Evolutionary conservation across 768 basidiomycete genomes (phyloP), one percentile per base, ranked within the genome.

Genomic region (Rhizopogon vinicolor): DNA sequence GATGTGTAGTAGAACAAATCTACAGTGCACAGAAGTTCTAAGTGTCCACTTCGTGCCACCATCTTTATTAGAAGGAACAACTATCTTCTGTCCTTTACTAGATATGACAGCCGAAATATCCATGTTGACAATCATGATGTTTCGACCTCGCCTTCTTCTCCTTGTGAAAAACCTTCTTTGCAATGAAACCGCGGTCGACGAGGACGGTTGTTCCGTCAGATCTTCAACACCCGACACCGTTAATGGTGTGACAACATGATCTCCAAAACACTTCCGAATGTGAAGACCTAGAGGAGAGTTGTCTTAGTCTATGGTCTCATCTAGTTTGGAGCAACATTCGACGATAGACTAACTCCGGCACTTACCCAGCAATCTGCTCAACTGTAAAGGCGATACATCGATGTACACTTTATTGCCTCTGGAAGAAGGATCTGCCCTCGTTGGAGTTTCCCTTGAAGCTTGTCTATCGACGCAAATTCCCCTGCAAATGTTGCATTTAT

Each of bases 401-500:
- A 49, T 52, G 18, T 51, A 74, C 68, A 97, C 96, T 98, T 94
- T 73, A 99, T 86, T 71, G 82, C 82, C 44, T 78, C 79, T 1
- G 97, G 97, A 29, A 99, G 74, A 28, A 75, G 64, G 54, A 99
- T 80, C 1, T 96, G 88, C 33, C 81, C 83, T 14, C 88, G 77
- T 58, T 87, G 80, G 39, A 98, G 73, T 72, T 97, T 96, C 70
- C 91, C 86, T 67, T 97, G 89, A 35, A 98, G 78, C 64, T 98
- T 91, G 60, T 97, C 91, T 58, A 98, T 98, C 49, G 98, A 78
- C 51, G 84, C 82, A 44, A 96, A 76, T 72, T 99, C 98, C 97
- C 97, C 68, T 90, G 83, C 31, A 98, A 80, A 46, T 97, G 84
- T 62, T 91, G 82, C 33, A 99, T 75, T 72, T 99, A 96, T 96